A percentile compares a stretch with the other conserved stretches of the same genome.
Conservation (phyloP, 805 yeast genomes). For the Candida coleopterorum region DNA sequence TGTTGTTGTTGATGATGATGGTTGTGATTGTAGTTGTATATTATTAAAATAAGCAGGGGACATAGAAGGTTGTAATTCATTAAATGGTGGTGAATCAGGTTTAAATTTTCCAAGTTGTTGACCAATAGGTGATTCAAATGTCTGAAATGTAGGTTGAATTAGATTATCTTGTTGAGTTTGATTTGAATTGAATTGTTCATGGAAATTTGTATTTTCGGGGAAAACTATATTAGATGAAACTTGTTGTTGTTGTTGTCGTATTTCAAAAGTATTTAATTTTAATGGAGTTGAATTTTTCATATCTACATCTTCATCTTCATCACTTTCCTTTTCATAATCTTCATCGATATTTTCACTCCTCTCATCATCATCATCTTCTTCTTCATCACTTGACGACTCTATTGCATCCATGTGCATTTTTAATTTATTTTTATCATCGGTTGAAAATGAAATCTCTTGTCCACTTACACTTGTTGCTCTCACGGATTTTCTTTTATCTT, state of each 20-base stretch:
- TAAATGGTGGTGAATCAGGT: conserved; percentile 17
- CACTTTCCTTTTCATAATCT: conserved; percentile 23
- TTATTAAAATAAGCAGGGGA: conserved; percentile 16
- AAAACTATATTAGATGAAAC: neutral
- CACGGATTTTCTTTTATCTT: conserved; percentile 16
- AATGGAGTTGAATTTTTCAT: conserved; percentile 21
- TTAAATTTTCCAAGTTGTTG: conserved; percentile 11
- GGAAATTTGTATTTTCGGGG: neutral
- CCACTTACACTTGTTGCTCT: conserved; percentile 36
- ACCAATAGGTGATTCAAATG: conserved; percentile 15
- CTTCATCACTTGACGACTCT: conserved; percentile 15
- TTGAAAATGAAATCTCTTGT: conserved; percentile 12
- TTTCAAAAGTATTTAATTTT: conserved; percentile 17
- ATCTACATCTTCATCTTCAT: conserved; percentile 31
- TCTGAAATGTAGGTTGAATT: conserved; percentile 9
- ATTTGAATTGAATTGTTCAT: too few species aligned
- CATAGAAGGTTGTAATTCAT: conserved; percentile 12
- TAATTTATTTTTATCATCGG: conserved; percentile 8
- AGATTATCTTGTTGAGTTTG: neutral
- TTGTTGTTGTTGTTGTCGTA: neutral
- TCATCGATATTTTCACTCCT: conserved; percentile 3
- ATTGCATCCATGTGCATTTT: conserved; percentile 5
- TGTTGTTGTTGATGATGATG: conserved; percentile 5
- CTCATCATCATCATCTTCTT: conserved; percentile 35
- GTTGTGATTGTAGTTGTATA: conserved; percentile 4